Conservation (phyloP, 352 stramenopile genomes). For the Detonula confervacea region DNA sequence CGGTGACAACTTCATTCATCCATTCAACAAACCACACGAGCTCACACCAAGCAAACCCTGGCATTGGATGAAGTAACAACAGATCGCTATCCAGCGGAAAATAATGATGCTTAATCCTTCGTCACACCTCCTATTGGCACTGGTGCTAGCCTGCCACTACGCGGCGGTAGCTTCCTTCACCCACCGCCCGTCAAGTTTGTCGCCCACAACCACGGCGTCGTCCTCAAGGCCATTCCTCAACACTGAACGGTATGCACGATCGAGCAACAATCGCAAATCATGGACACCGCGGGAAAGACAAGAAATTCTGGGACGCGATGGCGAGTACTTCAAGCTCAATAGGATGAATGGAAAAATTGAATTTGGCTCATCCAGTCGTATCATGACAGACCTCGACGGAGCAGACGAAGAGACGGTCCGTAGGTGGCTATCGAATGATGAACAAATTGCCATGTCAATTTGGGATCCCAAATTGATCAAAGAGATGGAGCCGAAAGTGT, state of each 20-base stretch:
- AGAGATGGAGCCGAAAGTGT: constrained; percentile 63
- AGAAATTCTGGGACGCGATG: constrained; percentile 64
- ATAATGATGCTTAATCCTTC: background rate
- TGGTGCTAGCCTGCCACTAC: constrained; percentile 20
- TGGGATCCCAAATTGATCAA: constrained; percentile 75
- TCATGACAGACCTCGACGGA: constrained; percentile 60
- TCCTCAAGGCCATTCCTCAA: background rate
- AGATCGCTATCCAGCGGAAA: background rate
- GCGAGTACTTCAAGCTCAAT: constrained; percentile 77
- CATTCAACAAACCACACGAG: too few relatives aligned
- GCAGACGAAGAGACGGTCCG: constrained; percentile 50
- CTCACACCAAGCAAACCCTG: too few relatives aligned
- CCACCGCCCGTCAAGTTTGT: constrained; percentile 4
- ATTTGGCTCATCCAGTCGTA: constrained; percentile 71
- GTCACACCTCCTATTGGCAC: constrained; percentile 5
- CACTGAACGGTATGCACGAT: constrained; percentile 13
- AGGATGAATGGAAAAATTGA: constrained; percentile 60
- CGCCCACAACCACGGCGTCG: constrained; percentile 2
- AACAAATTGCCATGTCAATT: constrained; percentile 70
- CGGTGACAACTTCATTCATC: too few relatives aligned
- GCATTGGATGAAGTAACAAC: too few relatives aligned
- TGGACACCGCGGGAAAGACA: constrained; percentile 51
- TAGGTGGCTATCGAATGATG: constrained; percentile 70
- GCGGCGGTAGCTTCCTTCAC: constrained; percentile 20
- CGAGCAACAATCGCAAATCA: constrained; percentile 20